Base-by-base conservation (phyloP, 208 protist species). In the Trypanosoma lewisi region DNA sequence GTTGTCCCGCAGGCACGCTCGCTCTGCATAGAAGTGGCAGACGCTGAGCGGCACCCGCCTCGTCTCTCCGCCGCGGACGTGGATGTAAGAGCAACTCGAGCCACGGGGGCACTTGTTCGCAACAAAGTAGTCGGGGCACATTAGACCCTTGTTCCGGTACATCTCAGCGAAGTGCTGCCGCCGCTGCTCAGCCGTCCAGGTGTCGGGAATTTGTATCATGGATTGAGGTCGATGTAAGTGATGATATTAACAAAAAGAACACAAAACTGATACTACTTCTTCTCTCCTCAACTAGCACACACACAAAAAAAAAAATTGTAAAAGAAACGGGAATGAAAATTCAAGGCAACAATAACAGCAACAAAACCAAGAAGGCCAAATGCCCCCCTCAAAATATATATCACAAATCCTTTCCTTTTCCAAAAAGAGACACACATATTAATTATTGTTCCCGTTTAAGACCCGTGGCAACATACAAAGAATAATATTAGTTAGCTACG, bases 81-180 rank as follows among this genome's bases (percentile, higher is more conserved):
- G 83, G 73, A 85, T 89, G 68, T 87, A 93, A 12, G 86, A 81
- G 55, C 86, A 93, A 17, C 54, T 78, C 0, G 80, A 73, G 0
- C 53, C 41, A 8, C 70, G 68, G 17, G 75, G 73, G 60, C 78
- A 90, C 9, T 21, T 62, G 6, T 61, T 73, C 0, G 28, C 75
- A 7, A 57, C 41, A 12, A 93, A 68, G 67, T 75, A 86, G 52
- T 86, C 73, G 3, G 62, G 36, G 59, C 86, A 93, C 41, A 89
- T 85, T 17, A 89, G 64, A 23, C 81, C 86, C 47, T 90, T 90
- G 61, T 89, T 93, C n/a, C 83, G 80, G 47, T 89, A 55, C 45
- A 84, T 31, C 67, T 93, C 63, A 49, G 34, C 44, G 5, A 51
- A 39, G 1, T 60, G 47, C 34, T 60, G 39, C 21, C n/a, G 28